These are phyloP conservation scores for Inonotus obliquus DNA, from an alignment of 1,284 basidiomycete genomes.

Conservation along the genomic window DNA sequence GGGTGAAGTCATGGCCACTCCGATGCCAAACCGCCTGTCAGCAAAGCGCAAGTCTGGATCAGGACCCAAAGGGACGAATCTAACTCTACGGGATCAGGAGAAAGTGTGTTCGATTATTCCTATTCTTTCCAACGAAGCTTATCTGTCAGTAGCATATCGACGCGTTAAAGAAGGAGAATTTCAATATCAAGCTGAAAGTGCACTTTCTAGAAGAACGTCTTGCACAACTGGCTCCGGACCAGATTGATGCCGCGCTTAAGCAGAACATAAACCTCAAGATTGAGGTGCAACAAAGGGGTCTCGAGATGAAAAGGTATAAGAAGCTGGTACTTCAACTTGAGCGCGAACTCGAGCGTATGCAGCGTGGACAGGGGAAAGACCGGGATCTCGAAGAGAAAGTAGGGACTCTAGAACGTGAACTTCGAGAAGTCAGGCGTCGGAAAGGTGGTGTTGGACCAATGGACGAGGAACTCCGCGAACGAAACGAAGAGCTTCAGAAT, in stretches of 20 bases:
- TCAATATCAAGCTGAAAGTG: constrained; percentile 89
- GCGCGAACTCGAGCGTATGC: constrained; percentile 68
- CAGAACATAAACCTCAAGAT: constrained; percentile 94
- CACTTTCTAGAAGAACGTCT: constrained; percentile 91
- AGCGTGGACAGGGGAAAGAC: constrained; percentile 47
- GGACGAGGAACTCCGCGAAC: constrained; percentile 49
- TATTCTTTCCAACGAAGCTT: background rate
- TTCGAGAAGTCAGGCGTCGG: constrained; percentile 55
- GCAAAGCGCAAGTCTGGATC: constrained; percentile 38
- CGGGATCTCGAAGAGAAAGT: constrained; percentile 67
- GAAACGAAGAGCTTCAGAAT: constrained; percentile 55
- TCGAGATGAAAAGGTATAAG: constrained; percentile 90
- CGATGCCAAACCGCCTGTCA: constrained; percentile 36
- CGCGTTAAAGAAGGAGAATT: constrained; percentile 92
- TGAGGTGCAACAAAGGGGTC: constrained; percentile 86
- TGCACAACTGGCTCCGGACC: constrained; percentile 83
- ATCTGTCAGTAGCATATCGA: constrained; percentile 71
- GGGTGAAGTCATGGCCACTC: constrained; percentile 46
- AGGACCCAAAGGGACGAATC: constrained; percentile 54
- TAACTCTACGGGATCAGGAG: constrained; percentile 91
- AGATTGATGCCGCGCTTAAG: constrained; percentile 86
- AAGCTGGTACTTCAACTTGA: constrained; percentile 84
- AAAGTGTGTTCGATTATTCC: constrained; percentile 54
- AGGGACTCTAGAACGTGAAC: constrained; percentile 62
- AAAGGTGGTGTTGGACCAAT: constrained; percentile 28